Evolutionary conservation across 2,329 filamentous ascomycete species (phyloP), one percentile per base, ranked within the genome.

Genomic region (Pestalotiopsis sp.): DNA sequence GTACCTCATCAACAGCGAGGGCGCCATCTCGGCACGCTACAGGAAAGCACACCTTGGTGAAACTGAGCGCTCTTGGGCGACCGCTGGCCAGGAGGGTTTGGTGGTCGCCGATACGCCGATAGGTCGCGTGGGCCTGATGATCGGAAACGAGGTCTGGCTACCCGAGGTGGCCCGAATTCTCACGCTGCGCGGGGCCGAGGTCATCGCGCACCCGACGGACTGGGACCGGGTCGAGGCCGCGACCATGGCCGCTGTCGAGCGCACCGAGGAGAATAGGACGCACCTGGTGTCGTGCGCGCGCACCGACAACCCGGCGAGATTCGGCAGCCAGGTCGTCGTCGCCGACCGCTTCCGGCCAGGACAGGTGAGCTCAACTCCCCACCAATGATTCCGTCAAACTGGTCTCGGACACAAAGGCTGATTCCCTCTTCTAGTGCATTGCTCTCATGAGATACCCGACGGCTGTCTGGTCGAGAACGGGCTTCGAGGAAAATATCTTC

Each of bases 401-500:
- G 23, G 12, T 59, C 2, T 23, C 7, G 2, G 7, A 36, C 31
- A n/a, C 2, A 20, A 52, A n/a, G 2, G 17, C 57, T 59, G 23
- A 59, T 17, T 23, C 11, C n/a, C 3, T 12, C 25, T n/a, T 62
- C 9, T 39, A 62, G 59, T 49, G 62, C 17, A 65, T 65, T 12
- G 62, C 62, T 13, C 39, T 65, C 14, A 65, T 65, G 62, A 36
- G 62, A 12, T 65, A 49, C 5, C 62, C 62, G 4, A 65, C 39
- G 7, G 62, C 36, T 5, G 27, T 65, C 23, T 52, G 39, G 62
- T 65, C 39, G 39, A 45, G 39, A 25, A 65, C 39, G 13, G 62
- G 39, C 20, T 65, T 65, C 13, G 62, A 65, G 20, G 62, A 65
- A 20, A 65, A 65, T 12, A 52, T 52, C 23, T 65, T 52, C 62